Conservation (phyloP, 2,329 filamentous ascomycete species). For the Colletotrichum sp. region DNA sequence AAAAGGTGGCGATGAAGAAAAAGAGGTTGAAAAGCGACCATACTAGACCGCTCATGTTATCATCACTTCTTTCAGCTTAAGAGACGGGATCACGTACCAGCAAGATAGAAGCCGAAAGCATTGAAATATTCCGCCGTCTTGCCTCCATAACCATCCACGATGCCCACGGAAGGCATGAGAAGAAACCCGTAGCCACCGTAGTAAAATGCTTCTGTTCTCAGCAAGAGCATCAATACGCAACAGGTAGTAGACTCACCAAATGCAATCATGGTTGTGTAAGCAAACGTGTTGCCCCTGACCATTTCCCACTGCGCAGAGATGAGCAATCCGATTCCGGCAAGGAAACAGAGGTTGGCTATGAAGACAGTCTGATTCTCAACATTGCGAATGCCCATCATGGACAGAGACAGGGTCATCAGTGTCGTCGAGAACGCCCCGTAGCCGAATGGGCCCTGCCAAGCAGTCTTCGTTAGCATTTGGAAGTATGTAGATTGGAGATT, state of each 20-base stretch:
- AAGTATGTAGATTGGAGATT: no score
- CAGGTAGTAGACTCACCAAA: background rate
- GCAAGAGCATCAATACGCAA: no score
- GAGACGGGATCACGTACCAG: rapidly evolving
- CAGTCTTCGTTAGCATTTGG: no score
- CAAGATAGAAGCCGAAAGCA: background rate
- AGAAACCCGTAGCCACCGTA: background rate
- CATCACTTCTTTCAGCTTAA: background rate
- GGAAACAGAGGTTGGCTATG: background rate
- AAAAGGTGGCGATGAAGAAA: background rate
- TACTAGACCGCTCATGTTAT: rapidly evolving
- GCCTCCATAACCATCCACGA: background rate
- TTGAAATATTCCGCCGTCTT: background rate
- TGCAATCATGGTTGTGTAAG: background rate
- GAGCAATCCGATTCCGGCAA: rapidly evolving
- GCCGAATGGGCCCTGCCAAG: background rate
- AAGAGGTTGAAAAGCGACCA: background rate
- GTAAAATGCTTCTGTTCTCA: no score
- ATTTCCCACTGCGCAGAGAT: background rate
- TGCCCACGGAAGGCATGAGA: background rate
- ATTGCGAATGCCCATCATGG: background rate
- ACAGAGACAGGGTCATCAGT: background rate
- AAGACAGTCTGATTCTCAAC: background rate
- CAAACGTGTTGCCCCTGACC: background rate
- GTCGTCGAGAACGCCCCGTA: background rate